Evolutionary conservation across 768 basidiomycete species (phyloP).

Genomic region (Boletellus sp.): DNA sequence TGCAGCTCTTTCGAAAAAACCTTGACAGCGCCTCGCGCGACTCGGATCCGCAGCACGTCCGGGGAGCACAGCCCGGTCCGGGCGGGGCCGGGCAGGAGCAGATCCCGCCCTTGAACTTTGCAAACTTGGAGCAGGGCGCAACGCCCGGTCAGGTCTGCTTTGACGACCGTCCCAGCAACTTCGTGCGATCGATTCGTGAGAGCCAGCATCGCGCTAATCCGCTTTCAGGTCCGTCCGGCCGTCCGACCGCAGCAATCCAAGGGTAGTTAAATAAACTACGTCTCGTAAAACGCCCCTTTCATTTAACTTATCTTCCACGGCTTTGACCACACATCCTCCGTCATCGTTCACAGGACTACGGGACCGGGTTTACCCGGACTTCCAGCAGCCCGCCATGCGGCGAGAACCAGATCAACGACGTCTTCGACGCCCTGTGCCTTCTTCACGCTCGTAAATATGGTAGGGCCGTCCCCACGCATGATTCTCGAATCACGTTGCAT

Average conservation of each 20-base stretch:
- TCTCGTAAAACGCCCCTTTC: constrained; percentile 4
- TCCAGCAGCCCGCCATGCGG: constrained; percentile 84
- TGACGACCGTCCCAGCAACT: background rate
- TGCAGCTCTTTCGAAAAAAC: too few relatives aligned
- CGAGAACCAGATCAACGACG: constrained; percentile 73
- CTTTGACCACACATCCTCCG: background rate
- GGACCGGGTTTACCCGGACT: constrained; percentile 59
- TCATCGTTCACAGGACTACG: constrained; percentile 22
- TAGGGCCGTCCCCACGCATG: constrained; percentile 95
- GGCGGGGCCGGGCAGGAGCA: too few relatives aligned
- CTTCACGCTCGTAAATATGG: constrained; percentile 84
- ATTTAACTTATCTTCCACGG: background rate
- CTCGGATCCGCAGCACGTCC: too few relatives aligned
- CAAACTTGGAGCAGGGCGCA: too few relatives aligned
- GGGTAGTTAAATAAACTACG: background rate
- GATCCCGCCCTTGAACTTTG: constrained; percentile 3
- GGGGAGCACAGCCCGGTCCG: too few relatives aligned
- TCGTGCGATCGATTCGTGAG: constrained; percentile 5
- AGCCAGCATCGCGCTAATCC: background rate
- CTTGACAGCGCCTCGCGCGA: too few relatives aligned
- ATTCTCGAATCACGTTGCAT: constrained; percentile 91
- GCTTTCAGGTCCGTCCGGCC: constrained; percentile 4
- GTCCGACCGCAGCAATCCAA: constrained; percentile 2
- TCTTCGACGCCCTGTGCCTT: constrained; percentile 76
- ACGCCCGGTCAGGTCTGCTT: too few relatives aligned